Evolutionary conservation across 331 rosid genomes (phyloP).

Genomic region (Saraca asoca): DNA sequence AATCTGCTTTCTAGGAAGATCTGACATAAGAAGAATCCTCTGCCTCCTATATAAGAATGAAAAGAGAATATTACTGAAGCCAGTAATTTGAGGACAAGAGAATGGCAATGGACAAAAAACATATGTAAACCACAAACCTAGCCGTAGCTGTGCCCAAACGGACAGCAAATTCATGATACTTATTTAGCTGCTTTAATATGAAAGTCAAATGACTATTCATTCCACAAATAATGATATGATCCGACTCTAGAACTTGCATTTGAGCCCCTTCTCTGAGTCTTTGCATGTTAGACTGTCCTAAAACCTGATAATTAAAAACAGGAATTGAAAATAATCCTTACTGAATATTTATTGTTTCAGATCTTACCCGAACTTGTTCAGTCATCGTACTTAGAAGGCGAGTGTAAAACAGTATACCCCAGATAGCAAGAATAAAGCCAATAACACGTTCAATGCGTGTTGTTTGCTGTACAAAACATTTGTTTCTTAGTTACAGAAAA

Average conservation of each 20-base stretch:
- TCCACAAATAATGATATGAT: conserved; percentile 96
- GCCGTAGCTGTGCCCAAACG: conserved; percentile 94
- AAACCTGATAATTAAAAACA: conserved; percentile 38
- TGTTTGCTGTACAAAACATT: conserved; percentile 59
- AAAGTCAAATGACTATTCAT: conserved; percentile 80
- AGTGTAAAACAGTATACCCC: conserved; percentile 96
- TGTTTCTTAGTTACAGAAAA: conserved; percentile 19
- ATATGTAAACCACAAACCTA: conserved; percentile 63
- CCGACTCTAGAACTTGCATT: conserved; percentile 88
- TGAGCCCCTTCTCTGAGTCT: conserved; percentile 93
- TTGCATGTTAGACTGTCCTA: conserved; percentile 82
- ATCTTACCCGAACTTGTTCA: conserved; percentile 92
- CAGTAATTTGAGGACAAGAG: conserved; percentile 34
- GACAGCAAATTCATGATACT: conserved; percentile 82
- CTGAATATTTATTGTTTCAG: conserved; percentile 29
- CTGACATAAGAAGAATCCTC: conserved; percentile 95
- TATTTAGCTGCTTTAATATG: conserved; percentile 86
- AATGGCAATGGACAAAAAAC: conserved; percentile 35
- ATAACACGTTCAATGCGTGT: conserved; percentile 85
- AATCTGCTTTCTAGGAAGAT: conserved; percentile 94
- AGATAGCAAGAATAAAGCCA: conserved; percentile 89
- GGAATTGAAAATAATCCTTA: conserved; percentile 31
- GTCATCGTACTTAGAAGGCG: conserved; percentile 94
- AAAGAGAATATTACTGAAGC: conserved; percentile 36
- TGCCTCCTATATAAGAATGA: conserved; percentile 67